A percentile compares a stretch with the other conserved stretches of the same genome.
phyloP scores from a whole-genome alignment of 441 rosid genomes.

The Adansonia gregorii region DNA sequence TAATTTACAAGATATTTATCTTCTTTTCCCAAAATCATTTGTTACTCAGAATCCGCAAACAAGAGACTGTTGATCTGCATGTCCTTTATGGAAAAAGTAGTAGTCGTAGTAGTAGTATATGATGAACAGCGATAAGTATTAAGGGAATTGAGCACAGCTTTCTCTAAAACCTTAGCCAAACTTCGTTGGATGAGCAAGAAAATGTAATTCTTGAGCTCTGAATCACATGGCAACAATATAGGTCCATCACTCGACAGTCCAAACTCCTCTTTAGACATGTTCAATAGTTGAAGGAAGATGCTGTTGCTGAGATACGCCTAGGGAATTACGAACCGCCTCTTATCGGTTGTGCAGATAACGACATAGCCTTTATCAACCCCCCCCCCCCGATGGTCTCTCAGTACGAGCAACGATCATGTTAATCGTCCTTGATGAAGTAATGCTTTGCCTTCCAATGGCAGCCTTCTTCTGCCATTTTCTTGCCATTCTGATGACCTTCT shows the following conservation, averaged over 20 bases:
- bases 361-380: slow-evolving; percentile 8
- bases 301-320: no score
- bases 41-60: no score
- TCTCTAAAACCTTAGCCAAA: slow-evolving; percentile 23
- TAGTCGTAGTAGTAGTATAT: neutral
- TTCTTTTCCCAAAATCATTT: neutral
- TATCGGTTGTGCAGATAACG: no score
- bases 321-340: no score
- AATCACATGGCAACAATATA: no score
- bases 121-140: neutral
- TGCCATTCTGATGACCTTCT: neutral
- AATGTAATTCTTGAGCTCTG: slow-evolving; percentile 22
- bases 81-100: no score
- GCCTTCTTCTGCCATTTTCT: slow-evolving; percentile 11
- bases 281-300: no score
- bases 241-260: no score
- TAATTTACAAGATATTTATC: neutral
- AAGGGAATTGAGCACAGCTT: slow-evolving; percentile 16
- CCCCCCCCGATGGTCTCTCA: neutral
- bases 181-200: slow-evolving; percentile 24
- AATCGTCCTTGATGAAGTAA: neutral
- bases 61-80: no score
- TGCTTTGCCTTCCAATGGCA: neutral
- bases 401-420: no score
- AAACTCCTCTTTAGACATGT: no score